These are phyloP conservation scores for Kodamaea laetipori DNA, from an alignment of 805 yeast genomes.

Conservation along the genomic window DNA sequence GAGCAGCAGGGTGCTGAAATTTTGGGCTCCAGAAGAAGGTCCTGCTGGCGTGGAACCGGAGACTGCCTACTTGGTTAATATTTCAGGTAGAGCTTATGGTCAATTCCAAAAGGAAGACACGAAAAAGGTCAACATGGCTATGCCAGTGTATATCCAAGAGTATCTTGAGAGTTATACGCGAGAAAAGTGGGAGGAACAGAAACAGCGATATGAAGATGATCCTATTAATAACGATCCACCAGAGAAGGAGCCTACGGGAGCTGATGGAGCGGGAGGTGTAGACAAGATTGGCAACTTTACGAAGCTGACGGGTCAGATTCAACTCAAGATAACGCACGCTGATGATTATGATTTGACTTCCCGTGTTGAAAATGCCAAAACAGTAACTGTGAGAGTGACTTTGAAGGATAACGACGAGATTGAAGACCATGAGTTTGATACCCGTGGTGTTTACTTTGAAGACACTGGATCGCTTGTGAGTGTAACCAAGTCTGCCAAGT, in stretches of 20 bases:
- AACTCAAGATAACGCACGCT: constrained; percentile 19
- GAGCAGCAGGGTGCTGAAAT: constrained; percentile 45
- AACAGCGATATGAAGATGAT: constrained; percentile 30
- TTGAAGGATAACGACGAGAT: constrained; percentile 49
- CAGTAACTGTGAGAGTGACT: constrained; percentile 30
- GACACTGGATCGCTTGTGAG: constrained; percentile 63
- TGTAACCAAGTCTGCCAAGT: constrained; percentile 63
- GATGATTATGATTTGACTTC: constrained; percentile 9
- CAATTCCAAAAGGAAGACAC: constrained; percentile 26
- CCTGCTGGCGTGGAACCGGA: constrained; percentile 15
- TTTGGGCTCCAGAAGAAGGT: constrained; percentile 49
- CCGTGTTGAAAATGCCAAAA: constrained; percentile 30
- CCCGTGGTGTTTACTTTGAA: constrained; percentile 68
- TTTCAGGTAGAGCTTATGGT: constrained; percentile 39
- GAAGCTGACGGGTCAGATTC: constrained; percentile 23
- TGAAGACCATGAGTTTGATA: constrained; percentile 50
- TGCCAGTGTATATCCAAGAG: constrained; percentile 35
- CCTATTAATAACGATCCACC: constrained; percentile 22
- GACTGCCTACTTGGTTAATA: constrained; percentile 34
- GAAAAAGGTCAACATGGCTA: constrained; percentile 20
- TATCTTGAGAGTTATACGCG: constrained; percentile 26
- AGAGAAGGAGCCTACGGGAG: constrained; percentile 1
- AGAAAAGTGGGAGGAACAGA: constrained; percentile 28
- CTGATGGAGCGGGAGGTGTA: constrained; percentile 13
- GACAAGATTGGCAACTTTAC: constrained; percentile 33